phyloP scores from a whole-genome alignment of 2,329 filamentous ascomycete genomes.

The Diaporthe sp. region DNA sequence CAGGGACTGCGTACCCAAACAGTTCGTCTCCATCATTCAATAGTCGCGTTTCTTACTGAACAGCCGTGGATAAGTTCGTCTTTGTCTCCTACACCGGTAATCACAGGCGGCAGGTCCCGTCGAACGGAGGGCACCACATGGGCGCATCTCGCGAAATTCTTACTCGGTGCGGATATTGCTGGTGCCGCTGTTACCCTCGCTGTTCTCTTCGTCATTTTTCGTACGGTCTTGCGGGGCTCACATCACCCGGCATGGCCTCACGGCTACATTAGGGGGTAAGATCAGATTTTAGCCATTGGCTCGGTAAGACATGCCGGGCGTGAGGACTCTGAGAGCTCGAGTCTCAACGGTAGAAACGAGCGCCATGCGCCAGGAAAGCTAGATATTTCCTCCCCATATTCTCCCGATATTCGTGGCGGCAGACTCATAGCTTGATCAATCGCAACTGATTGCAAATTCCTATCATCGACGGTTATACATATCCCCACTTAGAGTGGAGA shows the following conservation, averaged over 20 bases:
- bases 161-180: not conserved
- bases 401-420: not conserved
- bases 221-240: not conserved
- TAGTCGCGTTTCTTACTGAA: not conserved
- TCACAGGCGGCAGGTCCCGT: too few species aligned
- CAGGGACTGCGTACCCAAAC: not conserved
- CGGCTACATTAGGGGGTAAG: too few species aligned
- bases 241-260: not conserved
- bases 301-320: not conserved
- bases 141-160: not conserved
- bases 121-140: not conserved
- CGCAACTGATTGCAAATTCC: not conserved
- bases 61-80: too few species aligned
- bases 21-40: not conserved
- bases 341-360: not conserved
- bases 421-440: not conserved
- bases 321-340: not conserved
- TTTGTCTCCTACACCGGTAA: not conserved
- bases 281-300: too few species aligned
- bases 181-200: not conserved
- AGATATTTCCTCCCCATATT: not conserved
- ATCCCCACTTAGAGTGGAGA: not conserved
- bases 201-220: not conserved
- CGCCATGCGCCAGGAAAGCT: not conserved
- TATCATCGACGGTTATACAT: not conserved